A percentile compares a stretch with the other conserved stretches of the same genome.
phyloP scores from a whole-genome alignment of 2,329 filamentous ascomycete species.

The Exophiala sp. region DNA sequence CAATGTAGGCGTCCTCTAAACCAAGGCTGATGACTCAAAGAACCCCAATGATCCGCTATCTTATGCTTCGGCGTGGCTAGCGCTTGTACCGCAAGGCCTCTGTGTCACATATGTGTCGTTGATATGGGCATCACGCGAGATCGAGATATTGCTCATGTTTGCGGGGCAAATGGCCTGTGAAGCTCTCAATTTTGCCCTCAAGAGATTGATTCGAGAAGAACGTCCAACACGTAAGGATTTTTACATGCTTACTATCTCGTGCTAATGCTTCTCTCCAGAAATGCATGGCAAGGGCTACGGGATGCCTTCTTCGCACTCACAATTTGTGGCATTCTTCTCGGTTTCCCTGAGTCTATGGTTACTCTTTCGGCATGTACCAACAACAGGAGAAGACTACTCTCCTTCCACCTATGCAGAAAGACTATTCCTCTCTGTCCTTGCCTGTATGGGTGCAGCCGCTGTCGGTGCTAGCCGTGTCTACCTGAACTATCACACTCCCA shows the following conservation, averaged over 20 bases:
- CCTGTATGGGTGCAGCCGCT: conserved; percentile 58
- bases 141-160: conserved; percentile 86
- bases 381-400: conserved; percentile 40
- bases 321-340: conserved; percentile 91
- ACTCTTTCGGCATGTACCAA: conserved; percentile 63
- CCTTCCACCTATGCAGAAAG: conserved; percentile 52
- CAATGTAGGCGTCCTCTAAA: not conserved
- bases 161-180: conserved; percentile 89
- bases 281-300: conserved; percentile 90
- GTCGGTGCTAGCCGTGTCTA: conserved; percentile 86
- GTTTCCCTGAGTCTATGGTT: conserved; percentile 81
- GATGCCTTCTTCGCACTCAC: conserved; percentile 93
- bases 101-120: conserved; percentile 87
- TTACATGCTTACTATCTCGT: not conserved
- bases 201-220: conserved; percentile 88
- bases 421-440: conserved; percentile 54
- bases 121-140: conserved; percentile 85
- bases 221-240: conserved; percentile 66
- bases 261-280: conserved; percentile 41
- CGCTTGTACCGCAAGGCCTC: conserved; percentile 86
- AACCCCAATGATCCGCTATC: conserved; percentile 83
- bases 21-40: conserved; percentile 44
- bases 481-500: conserved; percentile 84
- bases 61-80: conserved; percentile 86
- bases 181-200: conserved; percentile 81